Evolutionary conservation across 148 eudicot genomes (phyloP).

Genomic region (Spergularia marina): DNA sequence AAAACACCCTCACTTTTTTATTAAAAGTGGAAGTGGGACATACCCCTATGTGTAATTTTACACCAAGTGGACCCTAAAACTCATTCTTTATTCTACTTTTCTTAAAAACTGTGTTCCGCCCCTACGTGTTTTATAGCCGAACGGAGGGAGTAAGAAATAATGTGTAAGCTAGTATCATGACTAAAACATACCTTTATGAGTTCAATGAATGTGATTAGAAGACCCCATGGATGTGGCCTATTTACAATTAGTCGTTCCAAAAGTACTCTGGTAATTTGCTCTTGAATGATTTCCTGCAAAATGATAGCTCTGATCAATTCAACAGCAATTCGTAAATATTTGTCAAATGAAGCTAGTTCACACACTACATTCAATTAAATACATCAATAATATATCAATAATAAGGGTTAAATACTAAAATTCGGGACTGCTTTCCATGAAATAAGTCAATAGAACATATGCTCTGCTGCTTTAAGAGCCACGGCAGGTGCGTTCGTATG

Average conservation of each 20-base stretch:
- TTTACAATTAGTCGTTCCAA: constrained; percentile 83
- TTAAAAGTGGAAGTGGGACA: too few species aligned
- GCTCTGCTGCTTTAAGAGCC: too few species aligned
- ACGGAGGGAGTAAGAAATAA: too few species aligned
- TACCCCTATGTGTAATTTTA: too few species aligned
- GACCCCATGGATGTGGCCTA: constrained; percentile 99
- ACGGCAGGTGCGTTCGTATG: background rate
- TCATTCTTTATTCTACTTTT: too few species aligned
- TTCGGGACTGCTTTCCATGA: background rate
- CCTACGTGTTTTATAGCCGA: too few species aligned
- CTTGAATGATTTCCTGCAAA: constrained; percentile 79
- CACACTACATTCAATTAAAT: background rate
- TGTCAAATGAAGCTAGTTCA: background rate
- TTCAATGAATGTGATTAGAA: constrained; percentile 85
- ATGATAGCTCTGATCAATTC: background rate
- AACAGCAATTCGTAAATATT: background rate
- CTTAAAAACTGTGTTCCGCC: too few species aligned
- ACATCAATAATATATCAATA: too few species aligned
- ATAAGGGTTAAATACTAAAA: background rate
- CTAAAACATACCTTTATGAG: constrained; percentile 65
- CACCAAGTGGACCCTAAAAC: too few species aligned
- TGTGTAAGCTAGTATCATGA: background rate
- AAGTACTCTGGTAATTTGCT: constrained; percentile 91
- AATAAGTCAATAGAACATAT: background rate
- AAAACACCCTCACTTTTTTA: too few species aligned